These are phyloP conservation scores for Candida sanyaensis DNA, from an alignment of 1,139 yeast species.

Conservation along the genomic window DNA sequence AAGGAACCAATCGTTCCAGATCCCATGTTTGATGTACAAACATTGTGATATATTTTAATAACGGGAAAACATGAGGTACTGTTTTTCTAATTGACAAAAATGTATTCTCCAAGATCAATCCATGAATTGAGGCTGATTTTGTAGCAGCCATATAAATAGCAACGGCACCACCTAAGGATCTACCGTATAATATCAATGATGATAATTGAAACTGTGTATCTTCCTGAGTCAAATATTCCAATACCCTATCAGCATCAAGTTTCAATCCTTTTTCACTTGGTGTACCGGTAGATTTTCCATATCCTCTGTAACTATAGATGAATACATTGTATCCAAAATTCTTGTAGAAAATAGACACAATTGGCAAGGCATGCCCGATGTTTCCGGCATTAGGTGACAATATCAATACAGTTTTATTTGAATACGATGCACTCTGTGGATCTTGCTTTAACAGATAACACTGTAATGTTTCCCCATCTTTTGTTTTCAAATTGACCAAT, in stretches of 20 bases:
- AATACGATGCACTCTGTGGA: constrained; percentile 36
- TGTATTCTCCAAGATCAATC: constrained; percentile 81
- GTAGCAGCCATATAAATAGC: constrained; percentile 78
- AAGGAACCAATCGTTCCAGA: constrained; percentile 61
- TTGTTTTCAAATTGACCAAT: constrained; percentile 58
- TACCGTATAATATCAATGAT: constrained; percentile 73
- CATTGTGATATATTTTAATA: constrained; percentile 54
- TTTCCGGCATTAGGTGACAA: constrained; percentile 96
- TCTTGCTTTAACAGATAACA: constrained; percentile 53
- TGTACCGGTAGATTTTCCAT: constrained; percentile 80
- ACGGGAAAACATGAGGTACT: constrained; percentile 81
- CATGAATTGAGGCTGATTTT: constrained; percentile 52
- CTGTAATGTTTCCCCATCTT: constrained; percentile 59
- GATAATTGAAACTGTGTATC: constrained; percentile 53
- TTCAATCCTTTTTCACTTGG: constrained; percentile 83
- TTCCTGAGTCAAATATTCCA: constrained; percentile 57
- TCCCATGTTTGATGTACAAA: constrained; percentile 86
- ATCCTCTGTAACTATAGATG: constrained; percentile 88
- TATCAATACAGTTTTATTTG: constrained; percentile 71
- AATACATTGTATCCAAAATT: constrained; percentile 76
- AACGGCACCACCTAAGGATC: constrained; percentile 95
- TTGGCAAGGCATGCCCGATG: constrained; percentile 89
- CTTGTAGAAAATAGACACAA: constrained; percentile 69
- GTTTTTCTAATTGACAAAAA: constrained; percentile 77
- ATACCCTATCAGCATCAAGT: constrained; percentile 74